Evolutionary conservation across 306 rosid species (phyloP).

Genomic region (Corylus avellana): DNA sequence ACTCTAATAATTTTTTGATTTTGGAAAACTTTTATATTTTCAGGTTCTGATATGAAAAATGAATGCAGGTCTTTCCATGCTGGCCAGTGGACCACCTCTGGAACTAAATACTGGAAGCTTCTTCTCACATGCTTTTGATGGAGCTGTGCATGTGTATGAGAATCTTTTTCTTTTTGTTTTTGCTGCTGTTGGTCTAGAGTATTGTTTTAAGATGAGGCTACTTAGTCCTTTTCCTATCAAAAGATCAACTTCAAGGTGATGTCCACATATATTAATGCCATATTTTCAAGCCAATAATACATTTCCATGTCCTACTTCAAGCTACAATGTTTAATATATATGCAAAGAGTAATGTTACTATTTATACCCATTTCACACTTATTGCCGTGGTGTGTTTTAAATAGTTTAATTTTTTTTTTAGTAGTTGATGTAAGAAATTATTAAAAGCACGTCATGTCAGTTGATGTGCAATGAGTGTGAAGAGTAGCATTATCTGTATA

Average conservation of each 20-base stretch:
- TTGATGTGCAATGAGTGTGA: no score
- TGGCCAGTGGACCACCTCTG: constrained; percentile 57
- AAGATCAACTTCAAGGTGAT: constrained; percentile 37
- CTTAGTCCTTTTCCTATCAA: constrained; percentile 65
- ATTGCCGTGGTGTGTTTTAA: no score
- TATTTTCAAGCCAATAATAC: background rate
- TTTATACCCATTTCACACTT: no score
- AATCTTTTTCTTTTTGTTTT: constrained; percentile 64
- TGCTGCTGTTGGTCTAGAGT: constrained; percentile 78
- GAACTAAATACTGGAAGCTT: constrained; percentile 57
- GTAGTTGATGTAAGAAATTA: no score
- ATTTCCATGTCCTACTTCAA: background rate
- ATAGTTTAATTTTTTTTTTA: no score
- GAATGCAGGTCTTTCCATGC: constrained; percentile 73
- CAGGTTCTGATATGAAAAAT: background rate
- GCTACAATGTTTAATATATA: background rate
- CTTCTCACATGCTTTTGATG: constrained; percentile 57
- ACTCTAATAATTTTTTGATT: background rate
- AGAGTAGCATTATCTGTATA: no score
- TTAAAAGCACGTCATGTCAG: no score
- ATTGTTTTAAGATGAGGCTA: constrained; percentile 65
- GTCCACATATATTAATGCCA: background rate
- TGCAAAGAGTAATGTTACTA: background rate
- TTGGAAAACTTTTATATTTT: background rate
- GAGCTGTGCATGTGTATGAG: constrained; percentile 58